Evolutionary conservation across 2,329 filamentous ascomycete species (phyloP).

Genomic region (Alternaria ethzedia): DNA sequence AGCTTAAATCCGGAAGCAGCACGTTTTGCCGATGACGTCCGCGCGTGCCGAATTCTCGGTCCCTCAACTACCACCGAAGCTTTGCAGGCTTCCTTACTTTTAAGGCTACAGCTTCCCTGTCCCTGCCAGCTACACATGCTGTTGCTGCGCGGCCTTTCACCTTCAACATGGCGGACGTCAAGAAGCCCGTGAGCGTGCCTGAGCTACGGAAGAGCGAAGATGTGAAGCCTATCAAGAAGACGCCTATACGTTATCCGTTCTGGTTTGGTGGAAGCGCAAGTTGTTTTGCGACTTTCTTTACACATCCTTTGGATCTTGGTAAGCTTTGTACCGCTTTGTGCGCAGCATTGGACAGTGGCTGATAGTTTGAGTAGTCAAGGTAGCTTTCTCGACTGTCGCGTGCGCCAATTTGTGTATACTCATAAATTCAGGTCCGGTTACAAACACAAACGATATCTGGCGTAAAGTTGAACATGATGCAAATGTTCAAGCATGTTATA

Average conservation of each 20-base stretch:
- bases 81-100: conserved; percentile 11
- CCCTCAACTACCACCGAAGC: conserved; percentile 33
- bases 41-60: conserved; percentile 22
- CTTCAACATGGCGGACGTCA: conserved; percentile 50
- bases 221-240: conserved; percentile 40
- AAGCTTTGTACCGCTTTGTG: conserved; percentile 49
- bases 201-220: conserved; percentile 52
- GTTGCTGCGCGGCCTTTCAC: not conserved
- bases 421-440: conserved; percentile 71
- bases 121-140: conserved; percentile 35
- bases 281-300: conserved; percentile 88
- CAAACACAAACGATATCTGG: conserved; percentile 77
- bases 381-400: conserved; percentile 27
- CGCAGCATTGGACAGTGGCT: conserved; percentile 23
- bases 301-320: conserved; percentile 92
- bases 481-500: conserved; percentile 83
- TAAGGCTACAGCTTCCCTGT: conserved; percentile 3
- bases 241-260: conserved; percentile 56
- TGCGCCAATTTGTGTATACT: conserved; percentile 17
- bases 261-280: conserved; percentile 98
- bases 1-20: conserved; percentile 24
- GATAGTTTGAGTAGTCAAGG: conserved; percentile 52
- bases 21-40: conserved; percentile 37
- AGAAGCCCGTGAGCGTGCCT: conserved; percentile 39
- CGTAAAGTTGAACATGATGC: conserved; percentile 76